Conservation (phyloP, 257 asterid species). For the Rhazya stricta region DNA sequence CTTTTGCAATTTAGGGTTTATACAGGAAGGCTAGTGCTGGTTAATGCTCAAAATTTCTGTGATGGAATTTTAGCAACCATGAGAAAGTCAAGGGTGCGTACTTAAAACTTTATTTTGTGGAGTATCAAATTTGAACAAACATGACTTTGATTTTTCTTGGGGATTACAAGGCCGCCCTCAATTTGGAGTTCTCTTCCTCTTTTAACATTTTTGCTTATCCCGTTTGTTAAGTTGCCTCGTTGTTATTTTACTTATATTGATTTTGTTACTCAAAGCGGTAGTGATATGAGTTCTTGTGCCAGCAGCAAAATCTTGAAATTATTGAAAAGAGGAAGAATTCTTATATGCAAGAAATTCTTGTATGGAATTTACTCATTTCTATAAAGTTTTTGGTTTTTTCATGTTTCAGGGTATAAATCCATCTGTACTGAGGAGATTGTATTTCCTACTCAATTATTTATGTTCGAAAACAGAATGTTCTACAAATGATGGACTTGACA, state of each 20-base stretch:
- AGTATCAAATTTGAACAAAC: not conserved
- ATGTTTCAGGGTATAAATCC: conserved; percentile 51
- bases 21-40: not conserved
- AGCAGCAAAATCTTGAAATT: not conserved
- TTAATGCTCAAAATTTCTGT: not conserved
- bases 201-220: not conserved
- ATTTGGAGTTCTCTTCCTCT: not conserved
- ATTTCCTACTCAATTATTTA: conserved; percentile 41
- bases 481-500: conserved; percentile 21
- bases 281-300: not conserved
- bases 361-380: not conserved
- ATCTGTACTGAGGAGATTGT: conserved; percentile 47
- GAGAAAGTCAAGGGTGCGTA: not conserved
- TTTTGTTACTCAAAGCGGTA: not conserved
- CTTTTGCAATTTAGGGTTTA: not conserved
- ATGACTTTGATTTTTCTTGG: not conserved
- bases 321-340: not conserved
- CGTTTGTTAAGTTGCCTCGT: not conserved
- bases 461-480: conserved; percentile 35
- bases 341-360: too few species aligned
- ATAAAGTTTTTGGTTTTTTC: not conserved
- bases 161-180: not conserved
- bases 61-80: not conserved
- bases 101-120: not conserved
- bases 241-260: not conserved